Base-by-base conservation (phyloP, 305 asterid species). In the Fraxinus floribunda region DNA sequence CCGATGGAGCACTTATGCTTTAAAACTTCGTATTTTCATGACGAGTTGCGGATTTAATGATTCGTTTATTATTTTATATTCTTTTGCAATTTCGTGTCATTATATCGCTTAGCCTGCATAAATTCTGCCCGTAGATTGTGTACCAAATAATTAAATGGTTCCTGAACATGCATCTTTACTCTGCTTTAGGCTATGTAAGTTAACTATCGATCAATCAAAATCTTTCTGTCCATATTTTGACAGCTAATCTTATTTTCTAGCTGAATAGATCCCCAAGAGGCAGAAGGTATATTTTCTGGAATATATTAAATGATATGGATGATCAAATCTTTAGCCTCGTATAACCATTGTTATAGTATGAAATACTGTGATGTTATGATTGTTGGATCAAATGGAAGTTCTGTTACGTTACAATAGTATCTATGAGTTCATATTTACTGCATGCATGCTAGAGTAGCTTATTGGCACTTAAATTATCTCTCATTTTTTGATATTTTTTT, bases 11-110 rank as follows among this genome's bases (percentile, higher is more conserved):
- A 26, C 76, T 30, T 72, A 10, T 80, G 49, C 72, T 66, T 76
- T 20, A 78, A 49, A 62, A 44, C 15, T 64, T 80, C 75, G 16
- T 32, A 76, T 6, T 26, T 75, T 32, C 82, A 30, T 78, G 75
- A 38, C 78, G 71, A 84, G 78, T 80, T 86, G 76, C 13, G 10
- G 20, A 71, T 79, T 77, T 76, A 32, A 15, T 20, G 71, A 57
- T 2, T 57, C 13, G 29, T 57, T 57, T 22, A 57, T 57, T 57
- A 18, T 57, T 57, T 57, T 57, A 57, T 57, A 57, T 57, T 57
- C 29, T 7, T 57, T 57, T 57, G 68, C 68, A 57, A 18, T 57
- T 57, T 18, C 11, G 1, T 18, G 68, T 57, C 29, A 6, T 57
- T 57, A 57, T 57, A 7, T 57, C 11, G 24, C 29, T 18, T 6